phyloP scores from a whole-genome alignment of 345 rosid species.

The Pistacia atlantica region DNA sequence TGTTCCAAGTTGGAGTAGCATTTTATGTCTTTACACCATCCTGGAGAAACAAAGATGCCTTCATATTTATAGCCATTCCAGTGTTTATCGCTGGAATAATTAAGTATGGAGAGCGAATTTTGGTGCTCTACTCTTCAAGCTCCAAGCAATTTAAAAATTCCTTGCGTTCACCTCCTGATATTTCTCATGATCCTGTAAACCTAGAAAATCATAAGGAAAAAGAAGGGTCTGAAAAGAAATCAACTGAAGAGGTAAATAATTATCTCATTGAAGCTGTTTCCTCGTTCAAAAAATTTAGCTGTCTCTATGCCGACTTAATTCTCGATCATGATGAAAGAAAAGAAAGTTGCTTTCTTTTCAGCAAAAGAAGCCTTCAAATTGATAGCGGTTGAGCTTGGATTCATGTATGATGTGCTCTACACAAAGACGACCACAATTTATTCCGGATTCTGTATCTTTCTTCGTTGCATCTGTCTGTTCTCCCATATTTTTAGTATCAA shows the following conservation, averaged over 20 bases:
- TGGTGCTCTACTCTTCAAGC: conserved; percentile 14
- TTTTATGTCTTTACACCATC: conserved; percentile 22
- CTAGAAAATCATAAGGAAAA: background rate
- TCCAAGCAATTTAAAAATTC: background rate
- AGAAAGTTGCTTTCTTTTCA: background rate
- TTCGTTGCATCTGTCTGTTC: conserved; percentile 17
- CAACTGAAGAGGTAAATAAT: background rate
- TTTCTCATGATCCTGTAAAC: background rate
- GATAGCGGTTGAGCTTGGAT: conserved; percentile 18
- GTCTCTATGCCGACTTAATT: background rate
- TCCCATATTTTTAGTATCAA: conserved; percentile 13
- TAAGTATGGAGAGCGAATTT: conserved; percentile 2
- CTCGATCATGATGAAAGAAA: background rate
- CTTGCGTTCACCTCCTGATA: background rate
- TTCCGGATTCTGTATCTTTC: background rate
- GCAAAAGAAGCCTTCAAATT: conserved; percentile 22
- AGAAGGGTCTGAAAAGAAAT: too few relatives aligned
- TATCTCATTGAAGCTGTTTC: background rate
- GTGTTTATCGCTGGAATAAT: conserved; percentile 6
- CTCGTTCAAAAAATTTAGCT: background rate
- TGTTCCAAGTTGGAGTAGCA: conserved; percentile 28
- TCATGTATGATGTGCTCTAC: conserved; percentile 14
- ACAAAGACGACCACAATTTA: conserved; percentile 21
- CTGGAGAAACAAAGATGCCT: conserved; percentile 11
- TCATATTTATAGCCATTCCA: conserved; percentile 16